Base-by-base conservation (phyloP, 345 rosid species). In the Acer campestre region DNA sequence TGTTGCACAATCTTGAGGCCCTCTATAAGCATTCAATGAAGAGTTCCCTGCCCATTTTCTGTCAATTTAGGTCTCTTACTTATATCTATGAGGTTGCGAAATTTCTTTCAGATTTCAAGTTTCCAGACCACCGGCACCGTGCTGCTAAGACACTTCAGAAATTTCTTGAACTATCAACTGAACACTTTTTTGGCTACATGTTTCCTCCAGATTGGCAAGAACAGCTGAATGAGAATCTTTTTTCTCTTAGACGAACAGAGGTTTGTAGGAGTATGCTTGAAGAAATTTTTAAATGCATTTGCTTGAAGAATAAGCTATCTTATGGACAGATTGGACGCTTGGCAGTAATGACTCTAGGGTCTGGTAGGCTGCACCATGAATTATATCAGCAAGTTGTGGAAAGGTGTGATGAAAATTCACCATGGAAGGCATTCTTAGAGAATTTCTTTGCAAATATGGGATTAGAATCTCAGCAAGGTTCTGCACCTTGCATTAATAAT, bases 291-390 rank as follows among this genome's bases (percentile, higher is more conserved):
- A 72, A 79, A 20, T 17, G n/a, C 67, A 65, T 14, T 20, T 29
- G 56, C 71, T 67, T 22, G 9, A 64, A 40, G 22, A 25, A 35
- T 7, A 48, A 10, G 1, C 51, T 81, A 40, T 80, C 89, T 3
- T 81, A 83, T 85, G 85, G 86, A 56, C 79, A 82, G 63, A 63
- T 78, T 56, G 92, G 92, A 44, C 69, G 46, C 61, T 25, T 89
- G 48, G 80, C 79, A 10, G 18, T 76, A 69, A 53, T 78, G 7
- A 75, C 87, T 80, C 85, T 89, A 61, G 87, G 92, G n/a, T 85
- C 89, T 40, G 64, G 75, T 48, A 61, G 67, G 64, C 65, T 78
- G 0, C 10, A 23, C 0, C 9, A 48, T 44, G 81, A 31, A 44
- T 63, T 74, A 2, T 76, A 55, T 70, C 35, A 0, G 44, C 78